These are phyloP conservation scores for Sechiopsis laciniata DNA, from an alignment of 306 rosid genomes.

Conservation along the genomic window DNA sequence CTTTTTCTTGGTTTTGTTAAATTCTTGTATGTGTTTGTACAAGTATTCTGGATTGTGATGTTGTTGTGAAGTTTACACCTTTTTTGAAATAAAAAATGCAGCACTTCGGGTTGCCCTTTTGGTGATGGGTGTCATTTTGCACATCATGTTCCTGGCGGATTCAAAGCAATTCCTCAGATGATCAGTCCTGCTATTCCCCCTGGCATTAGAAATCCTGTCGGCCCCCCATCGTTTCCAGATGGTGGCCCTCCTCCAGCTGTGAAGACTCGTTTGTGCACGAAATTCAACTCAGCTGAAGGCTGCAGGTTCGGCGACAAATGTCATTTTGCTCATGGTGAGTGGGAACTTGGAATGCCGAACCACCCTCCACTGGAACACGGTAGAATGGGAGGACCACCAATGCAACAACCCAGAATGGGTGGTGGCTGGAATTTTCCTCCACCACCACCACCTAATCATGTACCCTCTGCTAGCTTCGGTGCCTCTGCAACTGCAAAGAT, in stretches of 20 bases:
- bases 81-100: constrained; percentile 31
- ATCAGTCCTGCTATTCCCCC: constrained; percentile 47
- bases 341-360: constrained; percentile 78
- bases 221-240: constrained; percentile 61
- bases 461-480: constrained; percentile 64
- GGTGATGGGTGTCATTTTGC: constrained; percentile 84
- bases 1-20: neutral
- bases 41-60: neutral
- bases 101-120: constrained; percentile 93
- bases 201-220: constrained; percentile 39
- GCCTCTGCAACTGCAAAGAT: constrained; percentile 75
- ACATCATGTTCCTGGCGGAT: constrained; percentile 85
- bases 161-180: constrained; percentile 68
- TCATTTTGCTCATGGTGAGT: constrained; percentile 66
- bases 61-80: constrained; percentile 3
- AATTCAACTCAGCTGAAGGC: constrained; percentile 68
- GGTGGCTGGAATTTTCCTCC: constrained; percentile 42
- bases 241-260: constrained; percentile 67
- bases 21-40: neutral
- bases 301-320: constrained; percentile 87
- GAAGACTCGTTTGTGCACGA: constrained; percentile 78
- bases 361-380: constrained; percentile 50
- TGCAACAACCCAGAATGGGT: constrained; percentile 41
- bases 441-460: constrained; percentile 35
- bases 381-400: constrained; percentile 38